Conservation (phyloP, 2,329 filamentous ascomycete genomes). For the Intubia oerlemansii region DNA sequence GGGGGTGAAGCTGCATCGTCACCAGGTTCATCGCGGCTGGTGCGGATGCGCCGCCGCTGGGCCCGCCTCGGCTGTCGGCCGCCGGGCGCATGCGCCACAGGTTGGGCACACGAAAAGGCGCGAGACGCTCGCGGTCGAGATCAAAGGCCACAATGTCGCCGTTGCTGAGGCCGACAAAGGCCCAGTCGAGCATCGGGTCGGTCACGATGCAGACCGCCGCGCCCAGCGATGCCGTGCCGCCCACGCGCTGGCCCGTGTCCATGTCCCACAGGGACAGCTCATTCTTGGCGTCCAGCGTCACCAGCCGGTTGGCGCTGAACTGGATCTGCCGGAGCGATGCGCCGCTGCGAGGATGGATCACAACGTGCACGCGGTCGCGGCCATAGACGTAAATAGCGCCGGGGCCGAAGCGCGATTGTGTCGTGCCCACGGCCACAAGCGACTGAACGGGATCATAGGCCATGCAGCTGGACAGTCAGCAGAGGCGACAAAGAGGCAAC, state of each 20-base stretch:
- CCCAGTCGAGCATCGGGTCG: conserved; percentile 87
- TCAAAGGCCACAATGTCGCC: conserved; percentile 88
- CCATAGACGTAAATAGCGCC: conserved; percentile 84
- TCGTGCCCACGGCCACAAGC: conserved; percentile 77
- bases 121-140: conserved; percentile 55
- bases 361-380: conserved; percentile 56
- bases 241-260: conserved; percentile 41
- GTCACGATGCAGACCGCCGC: conserved; percentile 53
- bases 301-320: conserved; percentile 68
- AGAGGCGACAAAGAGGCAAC: neutral
- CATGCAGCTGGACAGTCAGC: neutral
- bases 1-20: conserved; percentile 65
- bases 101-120: conserved; percentile 67
- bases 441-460: conserved; percentile 90
- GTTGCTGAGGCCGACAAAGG: conserved; percentile 60
- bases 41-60: too few relatives aligned
- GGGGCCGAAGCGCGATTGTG: conserved; percentile 63
- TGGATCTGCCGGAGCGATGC: conserved; percentile 59
- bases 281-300: conserved; percentile 70
- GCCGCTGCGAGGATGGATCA: conserved; percentile 47
- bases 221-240: conserved; percentile 56
- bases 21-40: conserved; percentile 37
- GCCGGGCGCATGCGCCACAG: conserved; percentile 62
- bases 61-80: neutral
- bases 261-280: conserved; percentile 73